phyloP scores from a whole-genome alignment of 345 rosid genomes.

The Stellera chamaejasme region DNA sequence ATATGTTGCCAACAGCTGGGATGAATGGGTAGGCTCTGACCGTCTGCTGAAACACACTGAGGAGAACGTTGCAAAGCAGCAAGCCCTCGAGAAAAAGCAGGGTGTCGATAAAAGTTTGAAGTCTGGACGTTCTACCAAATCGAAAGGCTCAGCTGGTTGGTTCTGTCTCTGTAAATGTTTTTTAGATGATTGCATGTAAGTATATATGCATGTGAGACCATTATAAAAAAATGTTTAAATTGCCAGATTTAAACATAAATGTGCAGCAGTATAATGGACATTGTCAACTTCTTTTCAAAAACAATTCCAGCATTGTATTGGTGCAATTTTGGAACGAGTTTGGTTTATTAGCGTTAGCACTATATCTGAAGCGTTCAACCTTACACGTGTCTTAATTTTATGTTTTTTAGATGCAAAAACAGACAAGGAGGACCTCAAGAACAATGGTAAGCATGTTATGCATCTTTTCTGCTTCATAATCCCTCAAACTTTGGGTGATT shows the following conservation, averaged over 20 bases:
- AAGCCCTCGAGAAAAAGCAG: conserved; percentile 47
- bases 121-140: conserved; percentile 55
- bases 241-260: too few species aligned
- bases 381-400: conserved; percentile 14
- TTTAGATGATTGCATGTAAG: neutral
- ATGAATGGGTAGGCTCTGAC: conserved; percentile 85
- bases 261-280: too few species aligned
- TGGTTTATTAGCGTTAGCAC: too few species aligned
- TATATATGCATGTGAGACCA: neutral
- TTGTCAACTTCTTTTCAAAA: too few species aligned
- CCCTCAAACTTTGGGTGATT: too few species aligned
- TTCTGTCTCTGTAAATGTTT: conserved; percentile 7
- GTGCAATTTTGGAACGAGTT: too few species aligned
- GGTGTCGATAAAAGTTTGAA: conserved; percentile 54
- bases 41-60: conserved; percentile 57
- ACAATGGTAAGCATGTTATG: conserved; percentile 35
- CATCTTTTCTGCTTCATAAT: neutral
- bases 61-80: conserved; percentile 66
- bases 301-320: too few species aligned
- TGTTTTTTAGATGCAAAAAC: conserved; percentile 54
- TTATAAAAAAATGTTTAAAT: too few species aligned
- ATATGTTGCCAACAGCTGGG: conserved; percentile 76
- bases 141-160: conserved; percentile 55
- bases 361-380: too few species aligned
- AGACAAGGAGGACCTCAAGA: conserved; percentile 81